phyloP scores from a whole-genome alignment of 2,329 filamentous ascomycete genomes.

The Onygena corvina region DNA sequence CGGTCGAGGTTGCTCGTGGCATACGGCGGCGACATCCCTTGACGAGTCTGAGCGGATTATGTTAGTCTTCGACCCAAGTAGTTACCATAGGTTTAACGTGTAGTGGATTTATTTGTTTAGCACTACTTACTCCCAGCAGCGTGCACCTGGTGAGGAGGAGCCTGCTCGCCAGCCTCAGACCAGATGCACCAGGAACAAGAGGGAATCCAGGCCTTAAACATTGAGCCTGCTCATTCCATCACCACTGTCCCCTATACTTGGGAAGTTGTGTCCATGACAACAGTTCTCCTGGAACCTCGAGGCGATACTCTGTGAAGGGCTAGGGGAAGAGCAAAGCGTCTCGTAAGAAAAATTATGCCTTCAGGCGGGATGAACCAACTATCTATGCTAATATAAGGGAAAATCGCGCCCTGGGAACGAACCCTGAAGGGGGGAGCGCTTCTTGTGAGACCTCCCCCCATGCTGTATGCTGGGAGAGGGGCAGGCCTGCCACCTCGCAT shows the following conservation, averaged over 20 bases:
- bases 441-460: not conserved
- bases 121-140: not conserved
- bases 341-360: not conserved
- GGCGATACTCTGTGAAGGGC: not conserved
- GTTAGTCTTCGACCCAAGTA: slow-evolving; percentile 1
- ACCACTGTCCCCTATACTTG: slow-evolving; percentile 9
- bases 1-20: slow-evolving; percentile 36
- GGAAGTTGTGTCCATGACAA: slow-evolving; percentile 9
- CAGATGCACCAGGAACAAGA: slow-evolving; percentile 30
- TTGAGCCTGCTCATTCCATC: slow-evolving; percentile 30
- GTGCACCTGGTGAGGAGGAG: slow-evolving; percentile 18
- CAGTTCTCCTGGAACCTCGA: not conserved
- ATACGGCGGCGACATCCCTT: slow-evolving; percentile 34
- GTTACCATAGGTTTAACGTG: not conserved
- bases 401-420: not conserved
- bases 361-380: not conserved
- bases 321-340: not conserved
- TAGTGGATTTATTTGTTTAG: too few species aligned
- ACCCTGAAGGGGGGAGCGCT: not conserved
- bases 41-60: slow-evolving; percentile 18
- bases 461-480: slow-evolving; percentile 2
- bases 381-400: slow-evolving; percentile 2
- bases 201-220: slow-evolving; percentile 30
- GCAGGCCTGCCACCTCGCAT: slow-evolving; percentile 4
- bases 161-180: slow-evolving; percentile 21